phyloP scores from a whole-genome alignment of 2,329 filamentous ascomycete species.

The Neonectria sp. region DNA sequence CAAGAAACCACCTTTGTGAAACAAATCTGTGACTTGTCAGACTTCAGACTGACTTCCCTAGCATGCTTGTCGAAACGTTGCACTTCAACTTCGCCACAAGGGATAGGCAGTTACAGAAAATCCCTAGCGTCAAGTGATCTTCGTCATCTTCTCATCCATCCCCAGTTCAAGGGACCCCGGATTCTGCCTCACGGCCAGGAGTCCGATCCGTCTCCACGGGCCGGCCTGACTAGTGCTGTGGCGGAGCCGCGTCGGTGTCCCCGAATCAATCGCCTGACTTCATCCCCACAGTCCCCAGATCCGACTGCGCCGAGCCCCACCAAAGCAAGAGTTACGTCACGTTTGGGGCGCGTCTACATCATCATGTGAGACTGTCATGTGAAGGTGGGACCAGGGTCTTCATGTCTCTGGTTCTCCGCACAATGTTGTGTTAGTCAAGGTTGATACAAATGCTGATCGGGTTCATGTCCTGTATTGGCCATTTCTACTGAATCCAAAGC shows the following conservation, averaged over 20 bases:
- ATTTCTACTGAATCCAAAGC: conserved; percentile 24
- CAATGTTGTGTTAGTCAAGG: conserved; percentile 1
- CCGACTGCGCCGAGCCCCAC: conserved; percentile 35
- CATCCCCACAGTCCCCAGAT: conserved; percentile 25
- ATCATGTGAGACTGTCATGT: conserved; percentile 47
- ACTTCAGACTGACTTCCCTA: neutral
- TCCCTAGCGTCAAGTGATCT: conserved; percentile 2
- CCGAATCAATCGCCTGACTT: conserved; percentile 27
- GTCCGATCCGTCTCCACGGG: neutral
- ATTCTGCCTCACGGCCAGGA: conserved; percentile 12
- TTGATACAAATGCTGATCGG: conserved; percentile 6
- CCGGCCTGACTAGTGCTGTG: neutral
- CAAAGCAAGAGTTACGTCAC: conserved; percentile 26
- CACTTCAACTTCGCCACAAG: conserved; percentile 4
- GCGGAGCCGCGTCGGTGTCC: conserved; percentile 3
- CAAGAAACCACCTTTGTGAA: conserved; percentile 4
- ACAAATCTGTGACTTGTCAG: conserved; percentile 15
- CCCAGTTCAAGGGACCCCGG: conserved; percentile 10
- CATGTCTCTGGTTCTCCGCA: neutral
- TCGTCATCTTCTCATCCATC: neutral
- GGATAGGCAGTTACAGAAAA: conserved; percentile 9
- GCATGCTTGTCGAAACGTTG: conserved; percentile 4
- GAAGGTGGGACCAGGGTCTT: conserved; percentile 30
- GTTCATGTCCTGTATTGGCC: conserved; percentile 20
- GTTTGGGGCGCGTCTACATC: conserved; percentile 21